Evolutionary conservation across 192 early-diverging fungal genomes (phyloP), one percentile per base, ranked within the genome.

Genomic region (Glomus cerebriforme): DNA sequence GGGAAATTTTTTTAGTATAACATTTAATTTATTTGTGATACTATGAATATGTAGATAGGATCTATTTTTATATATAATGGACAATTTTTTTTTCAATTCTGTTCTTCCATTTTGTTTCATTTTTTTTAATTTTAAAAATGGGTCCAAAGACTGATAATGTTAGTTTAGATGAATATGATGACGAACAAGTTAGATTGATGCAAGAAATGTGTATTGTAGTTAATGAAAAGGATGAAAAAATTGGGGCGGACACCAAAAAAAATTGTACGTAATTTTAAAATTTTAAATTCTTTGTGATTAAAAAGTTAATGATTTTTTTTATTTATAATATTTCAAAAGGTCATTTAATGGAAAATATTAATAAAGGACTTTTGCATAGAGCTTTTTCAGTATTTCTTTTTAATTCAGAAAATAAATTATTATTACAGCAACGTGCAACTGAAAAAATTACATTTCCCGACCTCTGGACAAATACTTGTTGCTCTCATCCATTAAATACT

Each of bases 371-470:
- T 45, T 87, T 99, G 49, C 98, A 99, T 86, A 92, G 98, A 45
- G 98, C 98, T 45, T 99, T 99, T 85, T 93, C 91, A 47, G 96
- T 98, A 31, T 99, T 99, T 79, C 84, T 99, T 37, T 99, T 99
- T 90, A 92, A 96, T 87, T 86, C 86, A 7, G 84, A 95, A 69
- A 92, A 91, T 85, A 89, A 93, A 81, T 90, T 97, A 10, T 87
- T 99, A 29, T 88, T 99, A 64, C 98, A 99, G 82, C 97, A 99
- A 84, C 93, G 98, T 24, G 93, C 98, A 4, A 83, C 84, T 24
- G 98, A 98, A 84, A 99, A 99, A 84, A 99, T 99, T 82, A 99
- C 98, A 7, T 99, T 99, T 85, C 98, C 98, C 12, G 92, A 93
- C 59, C 92, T 91, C 86, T 99, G 88, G 85, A 99, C 98, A 75